These are phyloP conservation scores for Lichina pygmaea DNA, from an alignment of 495 filamentous ascomycete genomes.

Conservation along the genomic window DNA sequence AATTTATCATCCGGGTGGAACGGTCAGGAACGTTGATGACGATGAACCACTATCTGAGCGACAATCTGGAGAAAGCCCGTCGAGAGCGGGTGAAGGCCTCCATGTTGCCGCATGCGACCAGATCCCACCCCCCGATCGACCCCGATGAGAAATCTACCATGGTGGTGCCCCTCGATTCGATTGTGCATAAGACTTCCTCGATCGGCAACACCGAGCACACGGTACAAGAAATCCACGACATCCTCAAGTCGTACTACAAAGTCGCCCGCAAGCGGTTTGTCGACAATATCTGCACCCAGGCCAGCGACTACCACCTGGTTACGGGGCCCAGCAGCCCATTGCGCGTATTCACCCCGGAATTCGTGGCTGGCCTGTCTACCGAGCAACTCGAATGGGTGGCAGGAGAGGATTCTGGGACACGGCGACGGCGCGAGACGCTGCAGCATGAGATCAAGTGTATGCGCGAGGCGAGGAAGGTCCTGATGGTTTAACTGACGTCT, in stretches of 20 bases:
- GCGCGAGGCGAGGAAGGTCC: background rate
- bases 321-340: constrained; percentile 12
- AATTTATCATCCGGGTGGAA: constrained; percentile 23
- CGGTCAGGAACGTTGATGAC: constrained; percentile 18
- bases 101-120: background rate
- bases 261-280: constrained; percentile 27
- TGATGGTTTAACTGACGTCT: background rate
- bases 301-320: constrained; percentile 12
- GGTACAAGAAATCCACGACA: constrained; percentile 26
- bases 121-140: background rate
- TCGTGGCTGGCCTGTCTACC: background rate
- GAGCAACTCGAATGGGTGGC: background rate
- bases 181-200: no score
- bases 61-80: constrained; percentile 17
- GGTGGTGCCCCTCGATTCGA: no score
- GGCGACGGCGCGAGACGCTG: background rate
- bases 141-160: background rate
- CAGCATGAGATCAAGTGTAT: background rate
- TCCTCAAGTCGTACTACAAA: constrained; percentile 30
- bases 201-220: constrained; percentile 18
- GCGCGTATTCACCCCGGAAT: constrained; percentile 11
- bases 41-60: constrained; percentile 24
- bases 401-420: background rate
- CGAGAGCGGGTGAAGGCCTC: constrained; percentile 5
- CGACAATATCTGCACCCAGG: constrained; percentile 24